Percentiles rank a stretch among this genome's conserved stretches.
These are phyloP conservation scores for Neltuma alba DNA, from an alignment of 306 rosid species.

Conservation along the genomic window DNA sequence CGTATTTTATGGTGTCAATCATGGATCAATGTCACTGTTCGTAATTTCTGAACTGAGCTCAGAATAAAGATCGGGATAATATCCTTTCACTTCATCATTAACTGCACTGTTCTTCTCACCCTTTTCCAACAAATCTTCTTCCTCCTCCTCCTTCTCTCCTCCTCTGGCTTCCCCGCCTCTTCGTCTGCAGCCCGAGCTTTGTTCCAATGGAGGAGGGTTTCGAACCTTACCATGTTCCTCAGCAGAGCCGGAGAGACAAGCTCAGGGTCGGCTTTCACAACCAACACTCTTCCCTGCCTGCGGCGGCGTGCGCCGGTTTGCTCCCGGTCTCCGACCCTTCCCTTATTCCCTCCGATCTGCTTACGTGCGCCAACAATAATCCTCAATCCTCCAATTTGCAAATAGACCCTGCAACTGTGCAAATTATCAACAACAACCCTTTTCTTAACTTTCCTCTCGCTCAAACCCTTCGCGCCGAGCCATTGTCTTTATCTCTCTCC, in stretches of 20 bases:
- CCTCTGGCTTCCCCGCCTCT: constrained; percentile 14
- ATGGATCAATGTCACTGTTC: constrained; percentile 46
- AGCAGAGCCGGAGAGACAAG: constrained; percentile 83
- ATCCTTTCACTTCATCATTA: constrained; percentile 51
- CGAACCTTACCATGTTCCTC: constrained; percentile 79
- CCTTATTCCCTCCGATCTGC: constrained; percentile 53
- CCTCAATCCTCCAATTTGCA: constrained; percentile 9
- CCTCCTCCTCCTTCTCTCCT: background rate
- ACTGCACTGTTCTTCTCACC: constrained; percentile 38
- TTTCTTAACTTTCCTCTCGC: constrained; percentile 36
- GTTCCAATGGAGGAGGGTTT: constrained; percentile 70
- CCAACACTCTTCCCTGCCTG: constrained; percentile 29
- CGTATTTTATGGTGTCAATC: constrained; percentile 37
- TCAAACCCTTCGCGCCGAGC: constrained; percentile 51
- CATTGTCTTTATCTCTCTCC: constrained; percentile 75
- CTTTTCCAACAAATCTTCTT: constrained; percentile 14
- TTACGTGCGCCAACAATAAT: constrained; percentile 24
- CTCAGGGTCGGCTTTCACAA: constrained; percentile 51
- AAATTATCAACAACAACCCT: constrained; percentile 46
- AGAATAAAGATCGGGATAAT: constrained; percentile 42
- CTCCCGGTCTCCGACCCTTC: constrained; percentile 58
- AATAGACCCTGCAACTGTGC: constrained; percentile 42
- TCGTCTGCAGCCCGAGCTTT: background rate
- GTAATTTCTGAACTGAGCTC: constrained; percentile 31
- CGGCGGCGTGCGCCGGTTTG: constrained; percentile 36